Base-by-base conservation (phyloP, 179 eudicot species). In the Patellifolia procumbens region DNA sequence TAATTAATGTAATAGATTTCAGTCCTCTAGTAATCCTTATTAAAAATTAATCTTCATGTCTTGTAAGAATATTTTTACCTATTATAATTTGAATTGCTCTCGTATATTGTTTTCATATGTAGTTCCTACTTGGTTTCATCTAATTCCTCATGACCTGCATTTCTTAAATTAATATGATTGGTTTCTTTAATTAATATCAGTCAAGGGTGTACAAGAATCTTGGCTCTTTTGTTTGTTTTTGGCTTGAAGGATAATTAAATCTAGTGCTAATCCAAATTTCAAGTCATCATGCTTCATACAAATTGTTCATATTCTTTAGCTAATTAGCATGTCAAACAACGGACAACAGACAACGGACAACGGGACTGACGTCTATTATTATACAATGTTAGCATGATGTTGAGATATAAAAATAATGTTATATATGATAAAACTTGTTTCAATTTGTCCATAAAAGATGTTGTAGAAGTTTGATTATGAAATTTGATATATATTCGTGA, bases 291-390 rank as follows among this genome's bases (percentile, higher is more conserved):
- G 73, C 31, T 63, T 51, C 13, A 19, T 70, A 32, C 73, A 70
- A 70, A 48, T 70, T 70, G 60, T 70, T 16, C 59, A 48, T 70
- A 31, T 45, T n/a, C n/a, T 46, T 46, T 46, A 70, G 28, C 13
- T 68, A 20, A 48, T 68, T 29, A 70, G 73, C 60, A 70, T 70
- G 73, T 28, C 42, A 51, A 70, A 70, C 73, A 70, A 70, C 43
- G 43, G 73, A 64, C 68, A 64, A 64, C 15, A 5, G 39, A 58
- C 62, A 58, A 8, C 3, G 42, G 73, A 70, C 73, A 49, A 69
- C 24, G 59, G 58, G 5, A 69, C 26, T 70, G 73, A 70, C 73
- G 73, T 51, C 39, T 49, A 59, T 12, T 7, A 70, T 70, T 49
- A 70, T 70, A 70, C 56, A 31, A 49, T 49, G 42, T 31, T 31